Conservation (phyloP, 2,329 filamentous ascomycete genomes). For the Diplodia seriata region DNA sequence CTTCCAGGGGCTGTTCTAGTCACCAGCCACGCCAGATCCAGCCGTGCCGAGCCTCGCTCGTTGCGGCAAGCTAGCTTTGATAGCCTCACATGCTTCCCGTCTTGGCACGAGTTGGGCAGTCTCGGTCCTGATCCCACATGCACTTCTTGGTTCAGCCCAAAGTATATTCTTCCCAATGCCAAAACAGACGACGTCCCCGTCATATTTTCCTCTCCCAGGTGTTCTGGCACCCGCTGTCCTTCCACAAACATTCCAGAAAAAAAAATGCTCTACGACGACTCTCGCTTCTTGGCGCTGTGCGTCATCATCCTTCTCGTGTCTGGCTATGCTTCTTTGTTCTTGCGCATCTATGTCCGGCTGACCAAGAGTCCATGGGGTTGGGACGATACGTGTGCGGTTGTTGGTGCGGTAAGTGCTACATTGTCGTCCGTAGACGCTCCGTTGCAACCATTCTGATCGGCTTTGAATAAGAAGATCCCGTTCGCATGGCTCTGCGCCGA, state of each 20-base stretch:
- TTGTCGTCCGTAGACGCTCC: no score
- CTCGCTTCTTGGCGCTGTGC: not conserved
- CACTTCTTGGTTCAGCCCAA: no score
- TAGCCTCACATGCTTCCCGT: no score
- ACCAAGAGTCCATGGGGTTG: not conserved
- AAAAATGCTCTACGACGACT: conserved; percentile 6
- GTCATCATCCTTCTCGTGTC: not conserved
- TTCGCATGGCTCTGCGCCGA: conserved; percentile 8
- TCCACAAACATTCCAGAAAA: not conserved
- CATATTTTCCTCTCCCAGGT: not conserved
- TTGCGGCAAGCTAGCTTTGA: no score
- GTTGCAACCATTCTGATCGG: not conserved
- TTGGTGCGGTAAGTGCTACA: not conserved
- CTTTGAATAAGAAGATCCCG: not conserved
- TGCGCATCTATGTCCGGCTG: conserved; percentile 1
- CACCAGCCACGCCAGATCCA: no score
- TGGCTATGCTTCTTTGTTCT: not conserved
- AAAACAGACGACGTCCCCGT: no score
- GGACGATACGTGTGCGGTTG: not conserved
- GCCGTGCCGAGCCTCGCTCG: no score
- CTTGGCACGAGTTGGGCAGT: no score
- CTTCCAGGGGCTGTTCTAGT: no score
- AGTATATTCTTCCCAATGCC: no score
- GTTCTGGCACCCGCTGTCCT: not conserved
- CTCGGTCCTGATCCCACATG: no score